Conservation (phyloP, 169 alveolate genomes). For the Cryptosporidium parvum region DNA sequence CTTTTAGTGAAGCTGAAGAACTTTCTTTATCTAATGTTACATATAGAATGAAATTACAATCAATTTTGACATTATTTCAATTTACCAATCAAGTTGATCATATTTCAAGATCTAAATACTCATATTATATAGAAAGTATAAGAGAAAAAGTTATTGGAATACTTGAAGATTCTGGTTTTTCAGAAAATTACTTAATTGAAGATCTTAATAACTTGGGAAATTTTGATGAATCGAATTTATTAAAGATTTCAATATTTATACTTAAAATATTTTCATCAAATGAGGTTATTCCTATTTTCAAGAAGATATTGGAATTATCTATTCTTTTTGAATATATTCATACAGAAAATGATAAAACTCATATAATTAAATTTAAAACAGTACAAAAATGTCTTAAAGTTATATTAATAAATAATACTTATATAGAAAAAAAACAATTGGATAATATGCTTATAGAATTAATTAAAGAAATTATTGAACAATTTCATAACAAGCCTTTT, state of each 20-base stretch:
- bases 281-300: background rate
- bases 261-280: slow-evolving; percentile 1
- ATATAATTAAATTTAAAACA: slow-evolving; percentile 1
- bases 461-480: background rate
- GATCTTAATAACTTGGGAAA: background rate
- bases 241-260: slow-evolving; percentile 10
- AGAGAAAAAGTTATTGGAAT: background rate
- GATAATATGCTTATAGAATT: slow-evolving; percentile 22
- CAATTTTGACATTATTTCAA: slow-evolving; percentile 49
- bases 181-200: background rate
- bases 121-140: background rate
- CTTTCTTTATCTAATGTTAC: background rate
- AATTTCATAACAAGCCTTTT: background rate
- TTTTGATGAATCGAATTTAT: background rate
- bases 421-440: background rate
- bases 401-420: slow-evolving; percentile 22
- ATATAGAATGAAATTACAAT: slow-evolving; percentile 13
- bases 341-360: background rate
- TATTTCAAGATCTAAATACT: background rate
- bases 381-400: slow-evolving; percentile 6
- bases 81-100: slow-evolving; percentile 7
- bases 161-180: background rate
- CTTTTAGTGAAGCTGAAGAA: background rate
- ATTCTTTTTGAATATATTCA: background rate
- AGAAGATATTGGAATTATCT: background rate